Conservation (phyloP, 1,139 yeast species). For the Lodderomyces parapsilosis region DNA sequence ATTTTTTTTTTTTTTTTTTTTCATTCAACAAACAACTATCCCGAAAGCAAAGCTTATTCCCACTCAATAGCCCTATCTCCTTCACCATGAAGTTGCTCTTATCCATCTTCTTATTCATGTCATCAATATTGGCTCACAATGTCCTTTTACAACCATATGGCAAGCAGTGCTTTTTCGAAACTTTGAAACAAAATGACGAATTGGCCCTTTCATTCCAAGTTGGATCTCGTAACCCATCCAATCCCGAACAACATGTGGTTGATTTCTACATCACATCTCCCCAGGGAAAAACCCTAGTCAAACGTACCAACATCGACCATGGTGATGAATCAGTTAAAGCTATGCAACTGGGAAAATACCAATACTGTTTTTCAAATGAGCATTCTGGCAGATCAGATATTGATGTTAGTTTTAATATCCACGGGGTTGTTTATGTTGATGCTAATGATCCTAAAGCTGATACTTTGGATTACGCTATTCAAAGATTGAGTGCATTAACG, state of each 20-base stretch:
- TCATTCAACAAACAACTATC: not conserved
- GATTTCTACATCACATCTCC: constrained; percentile 71
- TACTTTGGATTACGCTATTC: constrained; percentile 82
- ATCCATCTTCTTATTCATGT: constrained; percentile 13
- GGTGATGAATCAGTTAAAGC: constrained; percentile 78
- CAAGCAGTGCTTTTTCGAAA: constrained; percentile 85
- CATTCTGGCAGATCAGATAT: constrained; percentile 68
- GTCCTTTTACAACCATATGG: constrained; percentile 83
- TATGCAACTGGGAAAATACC: constrained; percentile 66
- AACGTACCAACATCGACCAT: constrained; percentile 62
- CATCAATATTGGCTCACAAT: constrained; percentile 60
- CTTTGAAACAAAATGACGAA: constrained; percentile 78
- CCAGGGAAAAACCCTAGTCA: constrained; percentile 51
- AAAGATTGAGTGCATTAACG: constrained; percentile 71
- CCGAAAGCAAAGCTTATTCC: not conserved
- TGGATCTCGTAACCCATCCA: constrained; percentile 82
- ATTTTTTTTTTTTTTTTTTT: too few relatives aligned
- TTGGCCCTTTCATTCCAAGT: constrained; percentile 89
- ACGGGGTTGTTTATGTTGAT: constrained; percentile 88
- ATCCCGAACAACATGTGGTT: constrained; percentile 72
- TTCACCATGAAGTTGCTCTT: constrained; percentile 7
- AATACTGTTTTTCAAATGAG: constrained; percentile 92
- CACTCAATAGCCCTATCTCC: not conserved
- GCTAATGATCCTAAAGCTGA: constrained; percentile 79
- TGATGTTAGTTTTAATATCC: constrained; percentile 94